phyloP scores from a whole-genome alignment of 495 filamentous ascomycete species.

The Lasiosphaeria miniovina region DNA sequence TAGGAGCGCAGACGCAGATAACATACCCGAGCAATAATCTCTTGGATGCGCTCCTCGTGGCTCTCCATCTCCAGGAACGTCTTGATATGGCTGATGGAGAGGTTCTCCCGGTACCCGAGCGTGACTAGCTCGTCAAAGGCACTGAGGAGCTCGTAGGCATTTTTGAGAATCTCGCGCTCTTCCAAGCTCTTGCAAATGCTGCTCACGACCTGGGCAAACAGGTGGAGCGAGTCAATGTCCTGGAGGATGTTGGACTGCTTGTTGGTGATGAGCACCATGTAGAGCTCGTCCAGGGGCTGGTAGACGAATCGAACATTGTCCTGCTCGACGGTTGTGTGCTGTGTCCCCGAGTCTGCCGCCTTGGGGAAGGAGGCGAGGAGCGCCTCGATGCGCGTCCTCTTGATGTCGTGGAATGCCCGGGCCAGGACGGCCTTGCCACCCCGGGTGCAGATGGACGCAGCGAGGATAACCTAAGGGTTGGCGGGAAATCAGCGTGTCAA shows the following conservation, averaged over 20 bases:
- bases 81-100: slow-evolving; percentile 93
- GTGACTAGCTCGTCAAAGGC: slow-evolving; percentile 97
- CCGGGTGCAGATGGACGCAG: slow-evolving; percentile 97
- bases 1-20: not conserved
- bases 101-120: slow-evolving; percentile 90
- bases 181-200: slow-evolving; percentile 95
- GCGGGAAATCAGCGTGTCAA: not conserved
- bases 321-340: slow-evolving; percentile 97
- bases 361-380: slow-evolving; percentile 96
- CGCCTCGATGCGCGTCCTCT: slow-evolving; percentile 91
- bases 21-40: slow-evolving; percentile 86
- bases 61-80: slow-evolving; percentile 99
- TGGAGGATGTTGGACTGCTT: slow-evolving; percentile 98
- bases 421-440: slow-evolving; percentile 97
- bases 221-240: slow-evolving; percentile 95
- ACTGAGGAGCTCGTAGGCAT: slow-evolving; percentile 92
- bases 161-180: slow-evolving; percentile 87
- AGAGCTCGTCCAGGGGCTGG: slow-evolving; percentile 96
- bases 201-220: slow-evolving; percentile 94
- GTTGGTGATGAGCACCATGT: slow-evolving; percentile 99
- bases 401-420: slow-evolving; percentile 93
- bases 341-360: slow-evolving; percentile 87
- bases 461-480: slow-evolving; percentile 73
- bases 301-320: slow-evolving; percentile 99
- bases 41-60: slow-evolving; percentile 97